Conservation (phyloP, 805 yeast genomes). For the Pichia exigua region DNA sequence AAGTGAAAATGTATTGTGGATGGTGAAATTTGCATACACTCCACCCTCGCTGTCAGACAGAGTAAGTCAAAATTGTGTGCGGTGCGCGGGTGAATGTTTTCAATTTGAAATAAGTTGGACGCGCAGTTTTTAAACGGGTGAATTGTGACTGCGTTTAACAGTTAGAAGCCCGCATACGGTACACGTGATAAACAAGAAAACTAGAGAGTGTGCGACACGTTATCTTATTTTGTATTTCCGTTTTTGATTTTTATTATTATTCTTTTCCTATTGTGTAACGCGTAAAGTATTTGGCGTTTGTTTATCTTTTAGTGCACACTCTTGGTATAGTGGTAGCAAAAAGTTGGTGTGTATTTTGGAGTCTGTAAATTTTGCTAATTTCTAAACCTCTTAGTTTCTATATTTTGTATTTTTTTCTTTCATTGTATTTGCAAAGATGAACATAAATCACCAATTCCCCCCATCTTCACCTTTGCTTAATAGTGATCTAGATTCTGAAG, state of each 20-base stretch:
- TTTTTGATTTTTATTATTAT: background rate
- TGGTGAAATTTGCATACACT: background rate
- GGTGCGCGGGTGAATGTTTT: background rate
- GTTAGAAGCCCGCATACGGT: background rate
- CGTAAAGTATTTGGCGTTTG: background rate
- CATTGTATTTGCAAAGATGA: background rate
- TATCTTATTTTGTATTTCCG: background rate
- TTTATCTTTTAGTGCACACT: background rate
- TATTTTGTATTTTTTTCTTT: background rate
- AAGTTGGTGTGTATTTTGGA: background rate
- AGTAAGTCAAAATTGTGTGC: background rate
- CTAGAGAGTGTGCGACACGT: background rate
- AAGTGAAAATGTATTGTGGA: background rate
- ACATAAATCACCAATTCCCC: constrained; percentile 20
- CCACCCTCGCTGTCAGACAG: background rate
- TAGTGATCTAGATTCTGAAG: constrained; percentile 1
- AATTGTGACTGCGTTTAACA: background rate
- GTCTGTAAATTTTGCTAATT: background rate
- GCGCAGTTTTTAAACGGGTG: background rate
- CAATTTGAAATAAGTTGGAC: background rate
- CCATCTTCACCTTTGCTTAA: constrained; percentile 29
- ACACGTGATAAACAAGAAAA: too few relatives aligned
- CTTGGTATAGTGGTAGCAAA: background rate
- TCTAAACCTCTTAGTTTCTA: background rate
- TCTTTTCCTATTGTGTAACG: background rate